Conservation (phyloP, 202 grass and related monocot genomes). For the Schoenoplectus tabernaemontani region DNA sequence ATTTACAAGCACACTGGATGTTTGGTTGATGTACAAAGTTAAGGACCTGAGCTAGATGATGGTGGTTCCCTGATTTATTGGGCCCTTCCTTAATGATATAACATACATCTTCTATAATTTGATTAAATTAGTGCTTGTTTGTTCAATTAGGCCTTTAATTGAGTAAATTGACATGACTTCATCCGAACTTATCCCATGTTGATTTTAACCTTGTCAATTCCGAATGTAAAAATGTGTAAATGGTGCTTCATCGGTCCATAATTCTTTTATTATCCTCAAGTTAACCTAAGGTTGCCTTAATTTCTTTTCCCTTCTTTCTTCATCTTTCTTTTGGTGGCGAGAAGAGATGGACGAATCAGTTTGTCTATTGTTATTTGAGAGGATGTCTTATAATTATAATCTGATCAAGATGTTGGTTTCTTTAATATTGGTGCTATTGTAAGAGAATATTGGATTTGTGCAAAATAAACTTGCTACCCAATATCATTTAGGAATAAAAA, state of each 20-base stretch:
- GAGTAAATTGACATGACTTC: neutral
- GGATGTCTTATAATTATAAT: neutral
- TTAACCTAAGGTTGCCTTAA: neutral
- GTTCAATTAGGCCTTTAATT: neutral
- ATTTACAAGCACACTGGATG: neutral
- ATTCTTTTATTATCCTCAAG: neutral
- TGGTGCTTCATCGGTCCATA: neutral
- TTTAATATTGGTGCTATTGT: neutral
- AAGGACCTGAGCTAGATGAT: neutral
- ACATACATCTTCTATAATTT: neutral
- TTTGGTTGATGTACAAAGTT: neutral
- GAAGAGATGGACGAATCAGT: neutral
- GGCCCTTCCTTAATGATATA: neutral
- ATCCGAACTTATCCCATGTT: neutral
- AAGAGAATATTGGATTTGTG: neutral
- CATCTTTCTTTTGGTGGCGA: neutral
- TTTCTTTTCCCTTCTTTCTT: neutral
- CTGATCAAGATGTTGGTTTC: neutral
- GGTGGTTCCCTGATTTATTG: neutral
- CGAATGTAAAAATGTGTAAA: neutral
- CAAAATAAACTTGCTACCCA: neutral
- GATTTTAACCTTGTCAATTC: neutral
- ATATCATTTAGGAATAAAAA: neutral
- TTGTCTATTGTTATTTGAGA: neutral
- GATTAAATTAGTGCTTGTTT: neutral